Conservation (phyloP, 805 yeast species). For the Cyberlindnera misumaiensis region DNA sequence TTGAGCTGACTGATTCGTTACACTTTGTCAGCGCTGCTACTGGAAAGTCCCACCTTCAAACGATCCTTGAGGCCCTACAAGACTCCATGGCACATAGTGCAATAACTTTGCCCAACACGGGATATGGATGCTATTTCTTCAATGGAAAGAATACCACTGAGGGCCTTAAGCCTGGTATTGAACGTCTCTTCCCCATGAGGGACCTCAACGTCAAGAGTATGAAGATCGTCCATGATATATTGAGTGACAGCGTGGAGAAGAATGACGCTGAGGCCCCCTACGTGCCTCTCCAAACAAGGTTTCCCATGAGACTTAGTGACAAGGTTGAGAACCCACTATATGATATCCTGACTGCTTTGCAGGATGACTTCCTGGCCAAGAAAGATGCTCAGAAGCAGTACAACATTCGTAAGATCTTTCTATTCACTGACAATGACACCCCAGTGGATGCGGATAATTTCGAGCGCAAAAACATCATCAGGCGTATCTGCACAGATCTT, state of each 20-base stretch:
- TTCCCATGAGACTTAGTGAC: constrained; percentile 21
- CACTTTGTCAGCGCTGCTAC: constrained; percentile 32
- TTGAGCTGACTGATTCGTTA: constrained; percentile 47
- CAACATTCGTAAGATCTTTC: constrained; percentile 52
- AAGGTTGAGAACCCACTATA: constrained; percentile 27
- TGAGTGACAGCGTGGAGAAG: constrained; percentile 34
- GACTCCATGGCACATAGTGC: constrained; percentile 62
- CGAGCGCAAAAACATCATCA: constrained; percentile 39
- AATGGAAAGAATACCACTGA: constrained; percentile 35
- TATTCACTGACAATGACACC: constrained; percentile 69
- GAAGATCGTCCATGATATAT: constrained; percentile 44
- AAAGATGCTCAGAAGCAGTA: constrained; percentile 36
- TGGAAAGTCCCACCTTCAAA: constrained; percentile 37
- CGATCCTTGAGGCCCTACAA: constrained; percentile 49
- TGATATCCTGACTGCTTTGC: constrained; percentile 41
- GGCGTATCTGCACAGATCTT: constrained; percentile 54
- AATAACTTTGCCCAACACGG: constrained; percentile 59
- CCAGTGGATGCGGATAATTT: constrained; percentile 45
- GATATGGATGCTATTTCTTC: constrained; percentile 65
- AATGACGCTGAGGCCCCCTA: constrained; percentile 13
- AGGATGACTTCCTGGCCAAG: constrained; percentile 45
- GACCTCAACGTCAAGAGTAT: constrained; percentile 52
- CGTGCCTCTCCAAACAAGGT: constrained; percentile 23
- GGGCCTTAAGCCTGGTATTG: constrained; percentile 36
- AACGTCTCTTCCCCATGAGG: constrained; percentile 42